phyloP scores from a whole-genome alignment of 352 stramenopile species.

The Globisporangium cederbergense region DNA sequence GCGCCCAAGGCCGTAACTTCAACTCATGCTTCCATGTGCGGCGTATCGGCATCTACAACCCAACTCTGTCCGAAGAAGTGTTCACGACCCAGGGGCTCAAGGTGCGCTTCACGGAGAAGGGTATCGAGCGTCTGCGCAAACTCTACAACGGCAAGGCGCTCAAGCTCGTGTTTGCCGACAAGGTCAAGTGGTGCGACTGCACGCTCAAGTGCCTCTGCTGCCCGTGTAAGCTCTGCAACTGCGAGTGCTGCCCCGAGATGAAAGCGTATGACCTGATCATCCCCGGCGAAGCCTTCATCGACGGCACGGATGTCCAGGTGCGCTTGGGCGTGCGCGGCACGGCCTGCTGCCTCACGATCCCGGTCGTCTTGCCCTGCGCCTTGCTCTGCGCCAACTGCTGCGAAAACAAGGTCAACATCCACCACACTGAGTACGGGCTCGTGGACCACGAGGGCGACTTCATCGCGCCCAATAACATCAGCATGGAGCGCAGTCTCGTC shows the following conservation, averaged over 20 bases:
- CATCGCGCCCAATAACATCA: conserved; percentile 9
- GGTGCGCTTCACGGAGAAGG: conserved; percentile 10
- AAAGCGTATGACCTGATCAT: conserved; percentile 11
- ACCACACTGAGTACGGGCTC: conserved; percentile 16
- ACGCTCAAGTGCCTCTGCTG: conserved; percentile 9
- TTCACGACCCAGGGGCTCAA: conserved; percentile 9
- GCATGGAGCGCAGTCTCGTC: conserved; percentile 8
- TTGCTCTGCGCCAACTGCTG: not conserved
- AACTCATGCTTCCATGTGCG: conserved; percentile 11
- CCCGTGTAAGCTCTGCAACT: conserved; percentile 6
- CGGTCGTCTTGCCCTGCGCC: not conserved
- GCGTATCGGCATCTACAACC: conserved; percentile 4
- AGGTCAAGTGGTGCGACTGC: conserved; percentile 10
- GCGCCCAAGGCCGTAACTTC: conserved; percentile 7
- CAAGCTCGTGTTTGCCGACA: conserved; percentile 12
- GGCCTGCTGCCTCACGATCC: conserved; percentile 1
- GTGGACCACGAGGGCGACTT: conserved; percentile 15
- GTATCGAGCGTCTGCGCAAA: conserved; percentile 9
- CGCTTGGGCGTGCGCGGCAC: not conserved
- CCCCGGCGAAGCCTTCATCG: conserved; percentile 8
- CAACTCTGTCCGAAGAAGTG: conserved; percentile 2
- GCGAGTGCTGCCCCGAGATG: conserved; percentile 5
- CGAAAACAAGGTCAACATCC: conserved; percentile 9
- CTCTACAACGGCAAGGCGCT: conserved; percentile 9
- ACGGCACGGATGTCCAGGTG: not conserved